phyloP scores from a whole-genome alignment of 208 protist genomes.

The Phytomonas francai region DNA sequence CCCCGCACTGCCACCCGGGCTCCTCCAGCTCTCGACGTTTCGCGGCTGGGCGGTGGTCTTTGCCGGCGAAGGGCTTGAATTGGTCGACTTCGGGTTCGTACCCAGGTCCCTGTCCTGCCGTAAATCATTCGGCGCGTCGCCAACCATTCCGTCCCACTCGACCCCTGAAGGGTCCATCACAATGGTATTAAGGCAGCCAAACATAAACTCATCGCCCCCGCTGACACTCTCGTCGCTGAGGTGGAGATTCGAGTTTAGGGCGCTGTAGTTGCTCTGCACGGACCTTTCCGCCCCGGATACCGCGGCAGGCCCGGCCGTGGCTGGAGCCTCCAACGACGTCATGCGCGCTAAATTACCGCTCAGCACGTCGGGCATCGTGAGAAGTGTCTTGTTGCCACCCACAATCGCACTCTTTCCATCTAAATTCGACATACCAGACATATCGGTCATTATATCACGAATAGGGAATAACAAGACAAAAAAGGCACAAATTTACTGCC shows the following conservation, averaged over 20 bases:
- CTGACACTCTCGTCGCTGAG: not conserved
- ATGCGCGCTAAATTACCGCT: not conserved
- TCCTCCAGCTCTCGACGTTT: not conserved
- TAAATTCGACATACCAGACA: not conserved
- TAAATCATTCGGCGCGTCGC: not conserved
- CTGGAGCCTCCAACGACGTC: not conserved
- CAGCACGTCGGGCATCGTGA: not conserved
- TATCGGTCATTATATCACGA: not conserved
- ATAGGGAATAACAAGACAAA: not conserved
- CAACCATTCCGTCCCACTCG: not conserved
- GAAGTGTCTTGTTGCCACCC: not conserved
- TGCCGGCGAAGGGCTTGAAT: not conserved
- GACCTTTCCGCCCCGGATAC: not conserved
- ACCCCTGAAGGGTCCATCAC: not conserved
- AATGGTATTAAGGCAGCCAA: not conserved
- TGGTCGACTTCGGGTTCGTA: not conserved
- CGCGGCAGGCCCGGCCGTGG: no score
- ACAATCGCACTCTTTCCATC: not conserved
- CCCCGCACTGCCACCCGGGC: not conserved
- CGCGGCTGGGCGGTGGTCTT: not conserved
- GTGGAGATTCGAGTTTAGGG: not conserved
- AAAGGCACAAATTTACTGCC: not conserved
- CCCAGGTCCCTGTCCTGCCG: not conserved
- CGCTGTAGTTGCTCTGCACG: not conserved
- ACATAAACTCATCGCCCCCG: not conserved